These are phyloP conservation scores for Tuctoria greenei DNA, from an alignment of 176 grass and related monocot species.

Conservation along the genomic window DNA sequence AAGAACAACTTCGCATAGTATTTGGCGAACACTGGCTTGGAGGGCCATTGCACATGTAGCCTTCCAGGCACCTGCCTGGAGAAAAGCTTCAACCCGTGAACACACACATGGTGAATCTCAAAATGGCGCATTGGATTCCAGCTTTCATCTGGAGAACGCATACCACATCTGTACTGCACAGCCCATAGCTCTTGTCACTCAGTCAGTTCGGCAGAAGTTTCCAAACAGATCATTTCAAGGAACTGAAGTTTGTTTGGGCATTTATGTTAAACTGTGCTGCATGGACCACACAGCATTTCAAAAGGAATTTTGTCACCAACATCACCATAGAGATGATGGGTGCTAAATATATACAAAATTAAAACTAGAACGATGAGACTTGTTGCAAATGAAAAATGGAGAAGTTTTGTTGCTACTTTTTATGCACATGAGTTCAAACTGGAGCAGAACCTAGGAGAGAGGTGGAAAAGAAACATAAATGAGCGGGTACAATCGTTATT, in stretches of 20 bases:
- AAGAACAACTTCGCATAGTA: neutral
- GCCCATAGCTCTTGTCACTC: too few relatives aligned
- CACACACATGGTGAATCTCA: neutral
- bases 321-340: conserved; percentile 49
- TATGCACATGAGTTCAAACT: conserved; percentile 47
- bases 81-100: conserved; percentile 4
- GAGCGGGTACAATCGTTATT: conserved; percentile 13
- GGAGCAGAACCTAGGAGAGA: conserved; percentile 27
- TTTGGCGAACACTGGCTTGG: neutral
- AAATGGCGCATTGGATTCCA: neutral
- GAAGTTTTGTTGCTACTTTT: conserved; percentile 54
- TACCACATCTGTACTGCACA: neutral
- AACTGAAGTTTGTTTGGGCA: conserved; percentile 11
- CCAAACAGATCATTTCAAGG: conserved; percentile 17
- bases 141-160: conserved; percentile 7
- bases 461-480: conserved; percentile 26
- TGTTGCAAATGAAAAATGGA: conserved; percentile 38
- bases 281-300: conserved; percentile 29
- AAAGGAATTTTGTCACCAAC: conserved; percentile 45
- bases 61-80: conserved; percentile 22
- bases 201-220: neutral
- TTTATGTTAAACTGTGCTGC: conserved; percentile 33
- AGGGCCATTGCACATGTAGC: neutral
- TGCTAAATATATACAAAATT: conserved; percentile 53
- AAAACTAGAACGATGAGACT: conserved; percentile 34